phyloP scores from a whole-genome alignment of 441 rosid species.

The Arabidopsis lyrata region DNA sequence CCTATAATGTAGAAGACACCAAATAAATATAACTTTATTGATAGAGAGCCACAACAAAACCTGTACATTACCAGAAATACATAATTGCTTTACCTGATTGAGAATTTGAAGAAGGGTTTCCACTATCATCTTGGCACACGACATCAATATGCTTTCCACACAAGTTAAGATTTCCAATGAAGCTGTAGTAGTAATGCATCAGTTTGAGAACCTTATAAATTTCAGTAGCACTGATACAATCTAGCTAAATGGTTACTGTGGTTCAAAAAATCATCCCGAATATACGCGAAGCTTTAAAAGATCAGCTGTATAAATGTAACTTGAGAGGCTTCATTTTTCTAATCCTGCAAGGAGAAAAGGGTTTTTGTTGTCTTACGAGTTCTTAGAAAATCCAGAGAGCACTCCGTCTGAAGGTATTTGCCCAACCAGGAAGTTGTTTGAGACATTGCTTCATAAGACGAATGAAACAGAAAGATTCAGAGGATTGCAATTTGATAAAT shows the following conservation, averaged over 20 bases:
- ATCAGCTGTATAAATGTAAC: slow-evolving; percentile 16
- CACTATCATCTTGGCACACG: slow-evolving; percentile 65
- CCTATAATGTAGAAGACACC: slow-evolving; percentile 50
- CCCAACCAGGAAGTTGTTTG: slow-evolving; percentile 90
- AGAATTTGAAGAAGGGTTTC: slow-evolving; percentile 56
- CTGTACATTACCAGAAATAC: slow-evolving; percentile 12
- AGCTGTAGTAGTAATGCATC: slow-evolving; percentile 57
- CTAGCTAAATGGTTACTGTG: slow-evolving; percentile 8
- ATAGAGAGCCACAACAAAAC: slow-evolving; percentile 17
- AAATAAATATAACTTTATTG: background rate
- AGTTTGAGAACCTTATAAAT: slow-evolving; percentile 29
- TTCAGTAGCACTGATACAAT: slow-evolving; percentile 5
- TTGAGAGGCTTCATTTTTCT: background rate
- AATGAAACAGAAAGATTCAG: slow-evolving; percentile 25
- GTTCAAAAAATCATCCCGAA: background rate
- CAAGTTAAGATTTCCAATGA: slow-evolving; percentile 78
- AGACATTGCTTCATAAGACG: slow-evolving; percentile 57
- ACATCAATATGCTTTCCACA: slow-evolving; percentile 85
- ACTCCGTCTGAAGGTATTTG: slow-evolving; percentile 83
- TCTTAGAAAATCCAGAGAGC: slow-evolving; percentile 62
- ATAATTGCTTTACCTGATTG: slow-evolving; percentile 40
- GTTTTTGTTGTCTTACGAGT: slow-evolving; percentile 68
- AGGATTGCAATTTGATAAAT: slow-evolving; percentile 3
- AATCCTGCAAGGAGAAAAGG: slow-evolving; percentile 12
- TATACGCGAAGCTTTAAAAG: background rate